phyloP scores from a whole-genome alignment of 176 grass and related monocot species.

The Coix lacrymajobi region DNA sequence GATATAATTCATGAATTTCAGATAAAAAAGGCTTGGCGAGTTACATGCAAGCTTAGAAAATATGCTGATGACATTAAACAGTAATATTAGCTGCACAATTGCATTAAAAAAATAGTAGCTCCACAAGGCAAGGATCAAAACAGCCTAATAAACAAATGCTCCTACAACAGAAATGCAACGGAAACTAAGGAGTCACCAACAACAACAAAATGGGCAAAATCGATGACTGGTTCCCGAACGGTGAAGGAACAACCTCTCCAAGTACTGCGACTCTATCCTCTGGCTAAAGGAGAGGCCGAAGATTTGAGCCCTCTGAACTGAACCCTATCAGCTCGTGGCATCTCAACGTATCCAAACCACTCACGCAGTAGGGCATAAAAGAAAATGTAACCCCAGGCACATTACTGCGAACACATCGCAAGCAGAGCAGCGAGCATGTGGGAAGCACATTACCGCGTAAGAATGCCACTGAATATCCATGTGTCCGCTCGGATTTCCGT shows the following conservation, averaged over 20 bases:
- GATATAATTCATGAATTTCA: neutral
- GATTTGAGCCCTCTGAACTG: neutral
- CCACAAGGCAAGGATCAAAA: neutral
- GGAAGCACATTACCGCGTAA: neutral
- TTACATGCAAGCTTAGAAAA: neutral
- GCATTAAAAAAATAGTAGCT: too few species aligned
- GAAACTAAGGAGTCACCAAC: neutral
- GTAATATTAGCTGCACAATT: neutral
- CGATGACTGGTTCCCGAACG: neutral
- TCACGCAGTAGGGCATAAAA: neutral
- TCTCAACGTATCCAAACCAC: neutral
- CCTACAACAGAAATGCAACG: neutral
- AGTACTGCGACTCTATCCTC: neutral
- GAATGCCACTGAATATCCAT: neutral
- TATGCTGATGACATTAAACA: neutral
- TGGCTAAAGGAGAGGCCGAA: too few species aligned
- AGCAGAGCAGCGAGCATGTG: neutral
- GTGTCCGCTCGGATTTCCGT: neutral
- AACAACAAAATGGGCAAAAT: neutral
- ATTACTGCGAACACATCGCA: neutral
- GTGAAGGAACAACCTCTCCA: neutral
- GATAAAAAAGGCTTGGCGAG: neutral
- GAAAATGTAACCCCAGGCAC: neutral
- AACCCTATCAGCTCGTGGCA: neutral
- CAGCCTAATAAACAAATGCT: neutral